These are phyloP conservation scores for Penicillium paradoxum DNA, from an alignment of 495 filamentous ascomycete genomes.

Conservation along the genomic window DNA sequence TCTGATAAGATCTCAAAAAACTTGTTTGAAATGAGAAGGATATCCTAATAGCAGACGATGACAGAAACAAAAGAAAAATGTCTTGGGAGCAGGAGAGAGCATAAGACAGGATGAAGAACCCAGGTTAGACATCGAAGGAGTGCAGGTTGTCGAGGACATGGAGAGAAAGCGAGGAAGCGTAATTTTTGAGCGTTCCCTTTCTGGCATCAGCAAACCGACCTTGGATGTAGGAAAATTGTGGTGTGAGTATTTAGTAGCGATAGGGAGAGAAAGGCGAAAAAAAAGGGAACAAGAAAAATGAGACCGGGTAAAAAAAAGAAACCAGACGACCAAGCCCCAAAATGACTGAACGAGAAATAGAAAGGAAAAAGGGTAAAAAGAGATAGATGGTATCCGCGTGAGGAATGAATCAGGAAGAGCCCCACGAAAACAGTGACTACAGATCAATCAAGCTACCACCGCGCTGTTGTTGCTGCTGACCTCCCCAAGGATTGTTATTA, in stretches of 20 bases:
- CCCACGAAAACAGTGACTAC: slow-evolving; percentile 32
- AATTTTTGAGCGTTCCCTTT: background rate
- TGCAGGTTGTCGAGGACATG: background rate
- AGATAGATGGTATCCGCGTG: slow-evolving; percentile 20
- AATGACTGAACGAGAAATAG: slow-evolving; percentile 1
- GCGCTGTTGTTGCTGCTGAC: slow-evolving; percentile 55
- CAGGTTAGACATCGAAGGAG: background rate
- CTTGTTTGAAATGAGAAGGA: slow-evolving; percentile 25
- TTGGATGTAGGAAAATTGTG: background rate
- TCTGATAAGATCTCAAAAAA: slow-evolving; percentile 3
- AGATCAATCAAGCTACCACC: slow-evolving; percentile 89
- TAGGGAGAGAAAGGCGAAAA: slow-evolving; percentile 1
- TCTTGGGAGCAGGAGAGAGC: background rate
- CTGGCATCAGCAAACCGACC: background rate
- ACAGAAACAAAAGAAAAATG: slow-evolving; percentile 20
- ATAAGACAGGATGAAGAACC: slow-evolving; percentile 5
- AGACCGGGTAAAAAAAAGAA: slow-evolving; percentile 16
- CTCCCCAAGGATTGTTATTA: slow-evolving; percentile 70
- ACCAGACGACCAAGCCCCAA: slow-evolving; percentile 1
- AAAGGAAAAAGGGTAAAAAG: slow-evolving; percentile 19
- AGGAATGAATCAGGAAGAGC: slow-evolving; percentile 12
- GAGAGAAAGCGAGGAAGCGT: background rate
- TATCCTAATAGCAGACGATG: slow-evolving; percentile 22
- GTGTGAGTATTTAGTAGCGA: background rate
- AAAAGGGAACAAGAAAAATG: background rate